phyloP scores from a whole-genome alignment of 805 yeast species.

The Limtongia smithiae region DNA sequence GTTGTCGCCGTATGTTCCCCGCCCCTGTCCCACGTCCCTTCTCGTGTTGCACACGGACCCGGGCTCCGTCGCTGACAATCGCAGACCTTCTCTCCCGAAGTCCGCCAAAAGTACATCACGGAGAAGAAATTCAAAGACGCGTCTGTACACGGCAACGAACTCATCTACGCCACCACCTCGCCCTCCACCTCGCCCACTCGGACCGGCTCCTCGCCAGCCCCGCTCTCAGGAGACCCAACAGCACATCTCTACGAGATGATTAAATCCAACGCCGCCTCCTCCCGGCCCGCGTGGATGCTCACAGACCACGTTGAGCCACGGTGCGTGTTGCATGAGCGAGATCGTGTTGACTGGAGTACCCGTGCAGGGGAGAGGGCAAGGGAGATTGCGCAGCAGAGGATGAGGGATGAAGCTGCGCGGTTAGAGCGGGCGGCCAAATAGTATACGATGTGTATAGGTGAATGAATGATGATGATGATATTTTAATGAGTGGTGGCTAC shows the following conservation, averaged over 20 bases:
- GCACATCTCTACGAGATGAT: slow-evolving; percentile 13
- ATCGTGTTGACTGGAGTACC: slow-evolving; percentile 16
- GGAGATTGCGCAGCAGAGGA: slow-evolving; percentile 12
- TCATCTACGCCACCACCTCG: neutral
- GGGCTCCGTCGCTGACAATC: too few relatives aligned
- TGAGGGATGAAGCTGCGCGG: slow-evolving; percentile 18
- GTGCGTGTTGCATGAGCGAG: slow-evolving; percentile 19
- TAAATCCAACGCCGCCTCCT: slow-evolving; percentile 23
- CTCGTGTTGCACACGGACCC: neutral
- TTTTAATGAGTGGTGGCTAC: neutral
- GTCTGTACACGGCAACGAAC: neutral
- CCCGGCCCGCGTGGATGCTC: slow-evolving; percentile 28
- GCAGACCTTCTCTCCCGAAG: slow-evolving; percentile 73
- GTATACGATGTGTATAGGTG: neutral
- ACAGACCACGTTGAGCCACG: slow-evolving; percentile 19
- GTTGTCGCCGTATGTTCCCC: slow-evolving; percentile 47
- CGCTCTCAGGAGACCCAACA: neutral
- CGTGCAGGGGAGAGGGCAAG: slow-evolving; percentile 14
- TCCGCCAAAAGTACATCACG: slow-evolving; percentile 67
- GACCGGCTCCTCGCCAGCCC: neutral
- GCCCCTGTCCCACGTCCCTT: neutral
- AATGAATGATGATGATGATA: neutral
- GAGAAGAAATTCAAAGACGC: slow-evolving; percentile 39
- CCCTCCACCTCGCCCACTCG: neutral
- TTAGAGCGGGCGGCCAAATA: slow-evolving; percentile 1